A percentile compares a stretch with the other conserved stretches of the same genome.
Conservation (phyloP, 768 basidiomycete species). For the Butyriboletus loyo region DNA sequence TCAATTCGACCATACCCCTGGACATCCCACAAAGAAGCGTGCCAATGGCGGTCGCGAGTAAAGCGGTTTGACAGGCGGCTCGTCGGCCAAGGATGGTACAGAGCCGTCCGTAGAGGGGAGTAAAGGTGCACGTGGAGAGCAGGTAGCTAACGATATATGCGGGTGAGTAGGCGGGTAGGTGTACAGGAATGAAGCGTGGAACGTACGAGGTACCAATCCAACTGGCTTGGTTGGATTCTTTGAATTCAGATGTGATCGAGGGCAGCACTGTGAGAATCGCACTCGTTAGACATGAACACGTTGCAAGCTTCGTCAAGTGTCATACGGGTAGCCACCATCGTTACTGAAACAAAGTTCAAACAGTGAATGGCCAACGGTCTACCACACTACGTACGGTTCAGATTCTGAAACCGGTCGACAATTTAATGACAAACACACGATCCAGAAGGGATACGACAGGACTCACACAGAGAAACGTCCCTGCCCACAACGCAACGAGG, state of each 20-base stretch:
- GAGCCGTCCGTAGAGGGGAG: slow-evolving; percentile 74
- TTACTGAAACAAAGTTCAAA: slow-evolving; percentile 6
- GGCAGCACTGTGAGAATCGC: slow-evolving; percentile 4
- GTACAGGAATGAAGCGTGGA: not conserved
- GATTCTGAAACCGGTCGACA: not conserved
- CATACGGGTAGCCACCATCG: slow-evolving; percentile 25
- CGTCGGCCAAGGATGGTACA: slow-evolving; percentile 70
- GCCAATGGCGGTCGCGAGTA: slow-evolving; percentile 57
- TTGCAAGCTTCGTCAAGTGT: not conserved
- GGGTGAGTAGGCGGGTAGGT: not conserved
- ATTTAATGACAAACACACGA: not conserved
- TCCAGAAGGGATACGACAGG: not conserved
- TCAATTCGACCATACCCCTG: slow-evolving; percentile 61
- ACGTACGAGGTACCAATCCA: slow-evolving; percentile 27
- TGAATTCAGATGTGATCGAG: slow-evolving; percentile 24
- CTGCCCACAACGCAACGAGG: slow-evolving; percentile 64
- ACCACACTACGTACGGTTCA: slow-evolving; percentile 11
- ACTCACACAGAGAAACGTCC: slow-evolving; percentile 69
- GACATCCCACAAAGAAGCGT: slow-evolving; percentile 67
- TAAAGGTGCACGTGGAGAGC: slow-evolving; percentile 75
- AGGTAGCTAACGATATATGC: slow-evolving; percentile 40
- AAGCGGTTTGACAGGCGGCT: slow-evolving; percentile 62
- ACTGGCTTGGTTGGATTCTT: slow-evolving; percentile 27
- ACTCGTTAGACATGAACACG: not conserved
- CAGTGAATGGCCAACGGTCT: not conserved